Conservation (phyloP, 805 yeast species). For the Myxozyma neglecta region DNA sequence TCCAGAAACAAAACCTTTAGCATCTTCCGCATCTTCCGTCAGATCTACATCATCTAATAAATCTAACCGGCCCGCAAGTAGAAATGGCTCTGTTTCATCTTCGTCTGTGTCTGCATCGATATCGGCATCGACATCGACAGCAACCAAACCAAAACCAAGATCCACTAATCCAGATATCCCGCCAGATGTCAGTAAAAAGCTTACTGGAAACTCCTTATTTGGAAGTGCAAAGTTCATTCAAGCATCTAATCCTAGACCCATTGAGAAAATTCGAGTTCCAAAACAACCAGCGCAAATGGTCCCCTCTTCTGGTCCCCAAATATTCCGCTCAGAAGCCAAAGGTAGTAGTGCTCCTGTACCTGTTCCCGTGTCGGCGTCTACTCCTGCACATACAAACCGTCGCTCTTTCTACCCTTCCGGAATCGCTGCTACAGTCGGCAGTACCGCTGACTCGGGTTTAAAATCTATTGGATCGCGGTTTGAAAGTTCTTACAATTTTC, state of each 20-base stretch:
- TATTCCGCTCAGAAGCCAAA: no score
- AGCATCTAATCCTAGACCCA: background rate
- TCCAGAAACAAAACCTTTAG: background rate
- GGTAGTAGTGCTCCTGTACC: background rate
- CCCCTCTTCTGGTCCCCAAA: no score
- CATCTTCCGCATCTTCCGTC: constrained; percentile 1
- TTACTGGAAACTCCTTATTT: background rate
- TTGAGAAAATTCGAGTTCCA: constrained; percentile 4
- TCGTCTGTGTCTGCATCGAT: background rate
- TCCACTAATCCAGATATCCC: background rate
- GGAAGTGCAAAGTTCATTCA: constrained; percentile 8
- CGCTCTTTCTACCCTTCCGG: constrained; percentile 32
- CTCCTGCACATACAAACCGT: background rate
- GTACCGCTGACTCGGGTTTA: constrained; percentile 37
- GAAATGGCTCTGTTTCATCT: background rate
- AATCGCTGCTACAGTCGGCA: constrained; percentile 32
- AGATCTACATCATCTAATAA: constrained; percentile 57
- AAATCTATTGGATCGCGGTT: constrained; percentile 41
- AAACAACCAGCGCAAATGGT: background rate
- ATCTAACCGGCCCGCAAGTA: background rate
- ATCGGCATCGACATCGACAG: background rate
- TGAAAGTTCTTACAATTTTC: constrained; percentile 39
- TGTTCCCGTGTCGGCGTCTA: background rate
- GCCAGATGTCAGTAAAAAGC: background rate
- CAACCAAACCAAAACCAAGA: background rate